These are phyloP conservation scores for Acorus calamus DNA, from an alignment of 106 monocot genomes.

Conservation along the genomic window DNA sequence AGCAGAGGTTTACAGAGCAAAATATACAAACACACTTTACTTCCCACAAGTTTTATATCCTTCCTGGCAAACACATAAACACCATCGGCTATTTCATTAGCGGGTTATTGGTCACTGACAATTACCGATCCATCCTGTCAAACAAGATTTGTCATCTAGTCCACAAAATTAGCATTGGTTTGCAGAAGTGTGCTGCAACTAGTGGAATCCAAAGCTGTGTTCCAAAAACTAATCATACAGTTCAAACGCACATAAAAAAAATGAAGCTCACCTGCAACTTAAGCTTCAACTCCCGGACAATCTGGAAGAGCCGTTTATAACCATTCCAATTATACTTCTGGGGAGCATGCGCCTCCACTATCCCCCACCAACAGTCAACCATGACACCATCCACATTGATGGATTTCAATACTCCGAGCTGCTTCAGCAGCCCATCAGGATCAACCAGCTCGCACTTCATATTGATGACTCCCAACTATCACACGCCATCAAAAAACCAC, in stretches of 20 bases:
- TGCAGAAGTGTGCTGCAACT: too few species aligned
- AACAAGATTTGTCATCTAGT: too few species aligned
- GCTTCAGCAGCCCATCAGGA: conserved; percentile 52
- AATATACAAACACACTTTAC: too few species aligned
- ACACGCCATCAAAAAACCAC: conserved; percentile 1
- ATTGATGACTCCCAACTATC: conserved; percentile 66
- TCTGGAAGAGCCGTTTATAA: conserved; percentile 73
- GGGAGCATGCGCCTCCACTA: conserved; percentile 68
- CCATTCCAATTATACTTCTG: conserved; percentile 80
- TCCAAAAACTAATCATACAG: too few species aligned
- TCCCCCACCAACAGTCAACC: conserved; percentile 99
- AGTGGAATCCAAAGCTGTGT: too few species aligned
- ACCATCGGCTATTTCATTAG: too few species aligned
- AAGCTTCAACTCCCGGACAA: conserved; percentile 65
- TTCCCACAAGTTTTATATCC: too few species aligned
- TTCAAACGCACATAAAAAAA: background rate
- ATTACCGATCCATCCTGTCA: too few species aligned
- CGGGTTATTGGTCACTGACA: too few species aligned
- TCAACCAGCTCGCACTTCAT: conserved; percentile 74
- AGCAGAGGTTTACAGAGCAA: too few species aligned
- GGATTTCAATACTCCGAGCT: conserved; percentile 54
- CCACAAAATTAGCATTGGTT: too few species aligned
- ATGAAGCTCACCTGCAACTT: conserved; percentile 63
- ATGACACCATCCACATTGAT: conserved; percentile 78
- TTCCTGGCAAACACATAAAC: too few species aligned